These are phyloP conservation scores for Craspedostauros australis DNA, from an alignment of 108 stramenopile genomes.

Conservation along the genomic window DNA sequence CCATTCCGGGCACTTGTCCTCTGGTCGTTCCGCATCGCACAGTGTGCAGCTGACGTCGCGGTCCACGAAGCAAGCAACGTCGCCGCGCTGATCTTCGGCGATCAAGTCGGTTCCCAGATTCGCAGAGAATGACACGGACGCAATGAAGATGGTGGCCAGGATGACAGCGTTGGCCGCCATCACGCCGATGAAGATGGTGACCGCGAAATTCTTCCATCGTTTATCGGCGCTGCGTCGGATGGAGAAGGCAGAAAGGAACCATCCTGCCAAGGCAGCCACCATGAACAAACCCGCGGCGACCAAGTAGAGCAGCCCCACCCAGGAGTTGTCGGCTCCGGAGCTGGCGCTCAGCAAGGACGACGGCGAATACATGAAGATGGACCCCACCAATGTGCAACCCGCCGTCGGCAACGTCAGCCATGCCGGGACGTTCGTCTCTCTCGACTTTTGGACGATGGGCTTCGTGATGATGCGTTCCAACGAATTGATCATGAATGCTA, in stretches of 20 bases:
- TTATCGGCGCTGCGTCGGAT: constrained; percentile 69
- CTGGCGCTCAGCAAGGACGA: constrained; percentile 29
- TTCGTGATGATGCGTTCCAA: constrained; percentile 69
- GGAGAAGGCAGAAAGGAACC: constrained; percentile 45
- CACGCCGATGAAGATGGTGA: constrained; percentile 44
- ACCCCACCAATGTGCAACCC: constrained; percentile 46
- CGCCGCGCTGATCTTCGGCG: constrained; percentile 26
- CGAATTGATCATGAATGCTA: constrained; percentile 45
- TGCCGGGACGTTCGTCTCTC: constrained; percentile 76
- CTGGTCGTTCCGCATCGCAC: constrained; percentile 23
- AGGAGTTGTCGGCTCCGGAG: constrained; percentile 31
- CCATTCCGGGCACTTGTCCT: constrained; percentile 71
- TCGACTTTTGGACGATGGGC: constrained; percentile 77
- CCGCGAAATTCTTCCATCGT: constrained; percentile 44
- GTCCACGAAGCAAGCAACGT: constrained; percentile 60
- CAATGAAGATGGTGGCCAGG: constrained; percentile 43
- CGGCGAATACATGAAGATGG: constrained; percentile 40
- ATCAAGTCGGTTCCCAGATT: constrained; percentile 19
- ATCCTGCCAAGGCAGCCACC: constrained; percentile 47
- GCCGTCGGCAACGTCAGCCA: constrained; percentile 69
- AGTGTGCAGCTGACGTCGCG: constrained; percentile 42
- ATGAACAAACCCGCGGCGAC: constrained; percentile 52
- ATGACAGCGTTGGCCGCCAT: constrained; percentile 38
- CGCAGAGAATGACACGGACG: constrained; percentile 50
- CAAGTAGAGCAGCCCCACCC: constrained; percentile 56